Evolutionary conservation across 1,139 yeast genomes (phyloP), one percentile per base, ranked within the genome.

Genomic region (Geotrichum fermentans): DNA sequence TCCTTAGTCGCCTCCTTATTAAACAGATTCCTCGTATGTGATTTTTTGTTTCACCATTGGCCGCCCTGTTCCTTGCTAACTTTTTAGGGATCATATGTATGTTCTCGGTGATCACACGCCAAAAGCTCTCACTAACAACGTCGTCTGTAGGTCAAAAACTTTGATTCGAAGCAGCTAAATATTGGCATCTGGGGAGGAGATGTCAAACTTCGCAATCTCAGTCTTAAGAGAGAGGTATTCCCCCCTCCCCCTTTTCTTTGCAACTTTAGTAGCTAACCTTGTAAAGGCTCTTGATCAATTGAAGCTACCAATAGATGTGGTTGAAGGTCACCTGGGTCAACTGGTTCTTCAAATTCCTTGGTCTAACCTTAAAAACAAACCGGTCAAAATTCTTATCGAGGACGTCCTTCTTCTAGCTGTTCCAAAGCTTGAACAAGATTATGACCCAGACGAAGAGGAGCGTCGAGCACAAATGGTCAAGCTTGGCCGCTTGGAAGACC

Each of bases 121-220:
- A 8, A 16, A 17, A 40, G 11, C 11, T 38, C 13, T 5, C 13
- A 10, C 22, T 4, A n/a, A 46, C 35, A 40, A 43, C 29, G 11
- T 56, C 86, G 87, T 3, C 73, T 83, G 16, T 85, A 92, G 69
- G 92, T 94, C 47, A 96, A 94, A 68, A 85, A 92, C 66, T 92
- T 92, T 63, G 98, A 94, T 67, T 90, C 97, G 13, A 86, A 86
- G 57, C 97, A 90, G 62, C 71, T 92, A 61, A 89, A 92, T 60
- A 90, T 92, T 51, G 98, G 97, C 2, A 90, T 94, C 38, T 90
- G 98, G 96, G 81, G 92, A 60, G 99, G 99, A 28, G 97, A 92
- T 72, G 98, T 90, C 42, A 88, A 87, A 63, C 72, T 94, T 47
- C 75, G 75, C 55, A 82, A 90, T 63, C 73, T 94, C 55, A 77